Percentiles rank a stretch among this genome's conserved stretches.
Evolutionary conservation across 192 early-diverging fungal genomes (phyloP).

Genomic region (Neocallimastix lanati): DNA sequence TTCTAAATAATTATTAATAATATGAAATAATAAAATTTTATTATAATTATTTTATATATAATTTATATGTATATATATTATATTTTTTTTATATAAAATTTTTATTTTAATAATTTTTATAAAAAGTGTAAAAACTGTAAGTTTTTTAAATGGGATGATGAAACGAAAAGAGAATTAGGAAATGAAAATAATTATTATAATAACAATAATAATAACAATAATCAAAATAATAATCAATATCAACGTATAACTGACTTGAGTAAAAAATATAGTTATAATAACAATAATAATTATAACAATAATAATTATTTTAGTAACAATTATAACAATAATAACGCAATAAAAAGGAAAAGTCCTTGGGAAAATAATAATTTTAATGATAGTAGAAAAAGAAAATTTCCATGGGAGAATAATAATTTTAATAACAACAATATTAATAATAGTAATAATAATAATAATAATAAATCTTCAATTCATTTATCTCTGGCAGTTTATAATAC

Average conservation of each 20-base stretch:
- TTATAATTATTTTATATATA: no score
- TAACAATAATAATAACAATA: background rate
- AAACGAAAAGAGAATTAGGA: background rate
- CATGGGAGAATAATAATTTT: background rate
- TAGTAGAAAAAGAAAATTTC: background rate
- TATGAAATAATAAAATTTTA: background rate
- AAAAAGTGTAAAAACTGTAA: background rate
- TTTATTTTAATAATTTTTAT: no score
- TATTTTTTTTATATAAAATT: no score
- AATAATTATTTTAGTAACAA: background rate
- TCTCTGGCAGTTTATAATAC: background rate
- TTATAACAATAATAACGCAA: no score
- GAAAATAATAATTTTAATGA: background rate
- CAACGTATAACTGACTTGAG: background rate
- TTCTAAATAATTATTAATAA: no score
- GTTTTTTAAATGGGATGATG: background rate
- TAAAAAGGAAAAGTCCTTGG: no score
- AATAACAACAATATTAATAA: background rate
- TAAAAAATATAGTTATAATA: background rate
- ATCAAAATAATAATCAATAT: background rate
- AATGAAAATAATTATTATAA: background rate
- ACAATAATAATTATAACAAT: background rate
- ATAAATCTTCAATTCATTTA: no score
- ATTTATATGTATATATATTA: no score
- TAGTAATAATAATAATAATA: no score